Evolutionary conservation across 2,329 filamentous ascomycete genomes (phyloP).

Genomic region (Sarocladium oryzae): DNA sequence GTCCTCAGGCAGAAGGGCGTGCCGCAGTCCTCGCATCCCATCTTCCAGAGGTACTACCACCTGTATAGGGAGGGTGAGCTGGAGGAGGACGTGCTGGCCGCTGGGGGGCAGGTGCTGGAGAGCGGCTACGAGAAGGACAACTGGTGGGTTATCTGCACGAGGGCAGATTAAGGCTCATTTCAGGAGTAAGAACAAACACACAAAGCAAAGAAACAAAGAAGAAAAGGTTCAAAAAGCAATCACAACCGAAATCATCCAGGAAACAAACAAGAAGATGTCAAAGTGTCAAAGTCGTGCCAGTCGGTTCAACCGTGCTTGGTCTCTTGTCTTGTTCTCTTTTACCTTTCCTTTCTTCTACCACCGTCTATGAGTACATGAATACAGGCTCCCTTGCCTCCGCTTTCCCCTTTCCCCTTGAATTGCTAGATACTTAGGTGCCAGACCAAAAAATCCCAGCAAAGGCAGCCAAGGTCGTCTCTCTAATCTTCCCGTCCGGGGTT

Average conservation of each 20-base stretch:
- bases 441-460: conserved; percentile 3
- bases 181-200: conserved; percentile 8
- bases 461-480: background rate
- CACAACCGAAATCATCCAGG: too few relatives aligned
- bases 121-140: conserved; percentile 95
- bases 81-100: conserved; percentile 67
- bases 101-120: conserved; percentile 69
- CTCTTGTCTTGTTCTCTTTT: background rate
- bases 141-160: conserved; percentile 76
- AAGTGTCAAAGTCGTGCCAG: too few relatives aligned
- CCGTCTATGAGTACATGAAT: conserved; percentile 8
- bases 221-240: too few relatives aligned
- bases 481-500: too few relatives aligned
- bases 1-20: conserved; percentile 47
- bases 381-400: background rate
- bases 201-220: too few relatives aligned
- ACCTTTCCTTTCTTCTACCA: background rate
- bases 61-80: conserved; percentile 83
- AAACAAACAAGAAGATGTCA: too few relatives aligned
- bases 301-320: background rate
- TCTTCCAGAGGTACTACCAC: conserved; percentile 90
- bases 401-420: background rate
- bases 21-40: conserved; percentile 35
- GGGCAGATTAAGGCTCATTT: conserved; percentile 15
- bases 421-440: conserved; percentile 8